These are phyloP conservation scores for Beauveria brongniartii DNA, from an alignment of 2,329 filamentous ascomycete species.

Conservation along the genomic window DNA sequence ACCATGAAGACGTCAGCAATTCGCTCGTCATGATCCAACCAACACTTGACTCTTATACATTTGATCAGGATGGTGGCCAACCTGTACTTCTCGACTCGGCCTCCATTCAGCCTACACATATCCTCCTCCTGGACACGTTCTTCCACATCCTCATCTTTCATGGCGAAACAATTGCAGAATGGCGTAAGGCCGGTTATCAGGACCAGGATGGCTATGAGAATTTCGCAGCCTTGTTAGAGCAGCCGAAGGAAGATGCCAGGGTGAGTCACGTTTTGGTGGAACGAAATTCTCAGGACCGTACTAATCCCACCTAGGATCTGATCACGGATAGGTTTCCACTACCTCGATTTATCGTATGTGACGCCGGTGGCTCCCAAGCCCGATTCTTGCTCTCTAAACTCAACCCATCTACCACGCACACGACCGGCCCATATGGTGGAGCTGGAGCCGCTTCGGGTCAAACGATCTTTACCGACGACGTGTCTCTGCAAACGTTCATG, in stretches of 20 bases:
- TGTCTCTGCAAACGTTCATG: constrained; percentile 98
- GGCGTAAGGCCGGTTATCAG: constrained; percentile 96
- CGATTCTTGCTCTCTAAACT: constrained; percentile 95
- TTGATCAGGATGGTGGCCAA: constrained; percentile 86
- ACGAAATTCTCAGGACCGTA: neutral
- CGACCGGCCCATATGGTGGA: constrained; percentile 83
- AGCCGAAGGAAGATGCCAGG: constrained; percentile 93
- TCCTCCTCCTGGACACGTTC: constrained; percentile 93
- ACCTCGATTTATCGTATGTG: constrained; percentile 95
- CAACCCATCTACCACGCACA: constrained; percentile 95
- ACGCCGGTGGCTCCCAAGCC: constrained; percentile 95
- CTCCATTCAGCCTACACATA: constrained; percentile 89
- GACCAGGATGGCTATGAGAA: constrained; percentile 98
- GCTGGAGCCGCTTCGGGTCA: constrained; percentile 80
- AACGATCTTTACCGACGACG: constrained; percentile 98
- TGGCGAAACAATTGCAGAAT: constrained; percentile 94
- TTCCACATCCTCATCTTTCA: constrained; percentile 99
- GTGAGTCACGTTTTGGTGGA: constrained; percentile 41
- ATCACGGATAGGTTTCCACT: constrained; percentile 98
- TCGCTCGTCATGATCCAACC: constrained; percentile 98
- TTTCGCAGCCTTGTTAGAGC: constrained; percentile 77
- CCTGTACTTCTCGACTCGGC: constrained; percentile 95
- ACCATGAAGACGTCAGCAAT: constrained; percentile 95
- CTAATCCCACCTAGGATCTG: constrained; percentile 58
- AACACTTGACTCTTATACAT: constrained; percentile 92